These are phyloP conservation scores for Cutaneotrichosporon sp. DNA, from an alignment of 1,284 basidiomycete genomes.

Conservation along the genomic window DNA sequence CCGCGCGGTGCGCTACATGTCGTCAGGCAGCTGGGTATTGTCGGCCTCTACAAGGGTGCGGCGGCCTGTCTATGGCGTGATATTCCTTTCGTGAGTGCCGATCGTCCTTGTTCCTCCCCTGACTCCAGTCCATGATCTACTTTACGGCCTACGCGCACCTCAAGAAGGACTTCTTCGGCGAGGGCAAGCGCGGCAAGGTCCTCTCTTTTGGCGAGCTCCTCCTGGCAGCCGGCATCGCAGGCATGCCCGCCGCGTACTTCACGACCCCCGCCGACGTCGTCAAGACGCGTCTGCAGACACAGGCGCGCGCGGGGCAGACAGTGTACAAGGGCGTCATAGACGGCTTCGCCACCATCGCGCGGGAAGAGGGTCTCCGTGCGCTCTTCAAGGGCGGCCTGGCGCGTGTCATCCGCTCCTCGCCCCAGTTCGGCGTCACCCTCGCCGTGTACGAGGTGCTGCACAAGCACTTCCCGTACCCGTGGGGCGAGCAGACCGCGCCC, in stretches of 20 bases:
- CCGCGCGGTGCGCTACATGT: constrained; percentile 85
- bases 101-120: background rate
- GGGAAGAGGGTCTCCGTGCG: constrained; percentile 55
- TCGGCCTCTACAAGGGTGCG: constrained; percentile 76
- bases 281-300: constrained; percentile 98
- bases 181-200: constrained; percentile 92
- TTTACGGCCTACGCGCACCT: constrained; percentile 51
- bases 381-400: constrained; percentile 95
- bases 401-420: constrained; percentile 46
- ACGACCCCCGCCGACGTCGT: constrained; percentile 67
- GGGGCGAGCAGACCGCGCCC: constrained; percentile 52
- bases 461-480: constrained; percentile 71
- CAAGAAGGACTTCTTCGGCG: constrained; percentile 82
- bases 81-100: constrained; percentile 68
- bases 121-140: constrained; percentile 50
- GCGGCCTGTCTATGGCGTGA: constrained; percentile 54
- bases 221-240: constrained; percentile 54
- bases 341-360: constrained; percentile 84
- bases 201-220: constrained; percentile 88
- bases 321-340: constrained; percentile 87
- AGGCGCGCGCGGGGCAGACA: constrained; percentile 85
- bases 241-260: constrained; percentile 64
- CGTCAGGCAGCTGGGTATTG: constrained; percentile 80
- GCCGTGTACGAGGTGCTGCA: constrained; percentile 80
- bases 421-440: constrained; percentile 86